phyloP scores from a whole-genome alignment of 2,329 filamentous ascomycete species.

The Pseudogymnoascus sp. region DNA sequence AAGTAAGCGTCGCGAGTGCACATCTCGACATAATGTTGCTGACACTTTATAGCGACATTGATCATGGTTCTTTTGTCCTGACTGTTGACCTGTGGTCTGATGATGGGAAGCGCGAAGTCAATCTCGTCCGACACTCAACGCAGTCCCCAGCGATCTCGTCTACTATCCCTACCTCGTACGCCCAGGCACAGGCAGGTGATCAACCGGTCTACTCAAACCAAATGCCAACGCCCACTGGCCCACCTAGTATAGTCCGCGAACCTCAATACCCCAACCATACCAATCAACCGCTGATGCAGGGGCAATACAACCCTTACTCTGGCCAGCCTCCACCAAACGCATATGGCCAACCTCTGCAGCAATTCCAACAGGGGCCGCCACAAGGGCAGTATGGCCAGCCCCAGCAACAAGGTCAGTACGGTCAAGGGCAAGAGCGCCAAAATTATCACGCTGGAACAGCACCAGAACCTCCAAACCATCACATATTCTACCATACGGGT shows the following conservation, averaged over 20 bases:
- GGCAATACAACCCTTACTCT: conserved; percentile 20
- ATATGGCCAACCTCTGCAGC: conserved; percentile 19
- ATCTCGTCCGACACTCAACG: conserved; percentile 57
- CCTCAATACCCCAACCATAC: conserved; percentile 20
- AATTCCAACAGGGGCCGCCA: conserved; percentile 23
- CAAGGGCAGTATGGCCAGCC: conserved; percentile 34
- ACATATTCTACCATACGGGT: conserved; percentile 19
- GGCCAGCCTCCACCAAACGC: conserved; percentile 15
- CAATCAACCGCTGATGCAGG: not conserved
- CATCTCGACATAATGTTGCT: conserved; percentile 4
- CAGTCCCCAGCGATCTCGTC: conserved; percentile 71
- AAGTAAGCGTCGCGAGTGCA: conserved; percentile 47
- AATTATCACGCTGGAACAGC: conserved; percentile 1
- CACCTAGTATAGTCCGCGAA: conserved; percentile 32
- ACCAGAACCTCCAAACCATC: conserved; percentile 14
- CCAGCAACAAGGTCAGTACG: conserved; percentile 14
- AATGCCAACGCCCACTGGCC: conserved; percentile 23
- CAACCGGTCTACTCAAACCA: conserved; percentile 23
- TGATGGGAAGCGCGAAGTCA: conserved; percentile 53
- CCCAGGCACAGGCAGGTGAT: conserved; percentile 37
- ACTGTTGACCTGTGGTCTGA: conserved; percentile 62
- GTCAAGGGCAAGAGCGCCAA: not conserved
- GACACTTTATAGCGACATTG: conserved; percentile 47
- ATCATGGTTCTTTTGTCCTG: conserved; percentile 59
- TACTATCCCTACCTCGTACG: conserved; percentile 70